Conservation (phyloP, 192 early-diverging fungal species). For the Podila horticola region DNA sequence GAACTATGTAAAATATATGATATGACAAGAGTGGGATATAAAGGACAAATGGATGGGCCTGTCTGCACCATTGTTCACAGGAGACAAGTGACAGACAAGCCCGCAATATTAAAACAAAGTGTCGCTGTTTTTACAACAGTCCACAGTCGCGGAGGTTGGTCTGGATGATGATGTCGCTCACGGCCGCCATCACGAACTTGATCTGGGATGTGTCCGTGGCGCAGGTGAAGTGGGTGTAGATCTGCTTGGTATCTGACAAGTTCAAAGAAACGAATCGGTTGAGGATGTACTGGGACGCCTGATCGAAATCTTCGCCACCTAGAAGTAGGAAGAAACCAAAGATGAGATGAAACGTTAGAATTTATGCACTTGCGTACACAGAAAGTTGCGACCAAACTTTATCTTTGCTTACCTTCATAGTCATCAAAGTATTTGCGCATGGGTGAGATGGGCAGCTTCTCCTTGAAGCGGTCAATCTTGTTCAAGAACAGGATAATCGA, state of each 20-base stretch:
- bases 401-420: constrained; percentile 60
- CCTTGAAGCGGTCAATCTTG: constrained; percentile 96
- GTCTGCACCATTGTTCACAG: background rate
- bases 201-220: constrained; percentile 90
- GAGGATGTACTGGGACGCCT: constrained; percentile 81
- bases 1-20: constrained; percentile 7
- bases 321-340: background rate
- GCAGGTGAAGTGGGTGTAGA: constrained; percentile 91
- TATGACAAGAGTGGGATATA: background rate
- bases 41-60: background rate
- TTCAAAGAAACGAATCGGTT: constrained; percentile 86
- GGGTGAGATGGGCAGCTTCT: constrained; percentile 87
- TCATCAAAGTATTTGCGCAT: constrained; percentile 93
- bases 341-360: constrained; percentile 3
- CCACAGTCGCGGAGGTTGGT: constrained; percentile 83
- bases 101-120: no score
- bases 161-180: constrained; percentile 91
- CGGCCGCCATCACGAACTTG: constrained; percentile 91
- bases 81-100: background rate
- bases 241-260: constrained; percentile 82
- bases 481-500: constrained; percentile 99
- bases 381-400: background rate
- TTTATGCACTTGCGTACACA: background rate
- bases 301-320: constrained; percentile 78
- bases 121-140: constrained; percentile 64